These are phyloP conservation scores for Ophiostoma fasciatum DNA, from an alignment of 2,329 filamentous ascomycete species.

Conservation along the genomic window DNA sequence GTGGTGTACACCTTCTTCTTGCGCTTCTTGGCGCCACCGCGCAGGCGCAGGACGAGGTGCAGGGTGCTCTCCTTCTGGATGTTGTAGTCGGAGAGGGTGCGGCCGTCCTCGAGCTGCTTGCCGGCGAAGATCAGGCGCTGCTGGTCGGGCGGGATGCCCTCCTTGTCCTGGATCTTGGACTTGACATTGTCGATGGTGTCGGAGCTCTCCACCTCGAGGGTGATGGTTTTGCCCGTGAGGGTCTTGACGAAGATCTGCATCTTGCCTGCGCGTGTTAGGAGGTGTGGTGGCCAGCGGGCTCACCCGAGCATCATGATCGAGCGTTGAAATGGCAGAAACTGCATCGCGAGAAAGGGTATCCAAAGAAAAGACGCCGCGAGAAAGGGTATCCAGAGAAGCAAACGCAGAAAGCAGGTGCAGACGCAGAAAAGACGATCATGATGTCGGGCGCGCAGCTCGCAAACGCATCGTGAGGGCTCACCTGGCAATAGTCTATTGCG, in stretches of 20 bases:
- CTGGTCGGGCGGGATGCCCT: slow-evolving; percentile 97
- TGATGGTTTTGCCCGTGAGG: slow-evolving; percentile 99
- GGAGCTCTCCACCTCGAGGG: slow-evolving; percentile 99
- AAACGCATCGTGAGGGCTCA: slow-evolving; percentile 12
- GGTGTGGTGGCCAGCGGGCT: too few relatives aligned
- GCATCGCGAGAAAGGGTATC: too few relatives aligned
- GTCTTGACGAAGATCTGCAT: slow-evolving; percentile 70
- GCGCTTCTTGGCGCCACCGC: slow-evolving; percentile 98
- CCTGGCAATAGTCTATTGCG: slow-evolving; percentile 16
- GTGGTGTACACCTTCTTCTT: slow-evolving; percentile 99
- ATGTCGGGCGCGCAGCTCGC: slow-evolving; percentile 2
- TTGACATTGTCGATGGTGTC: slow-evolving; percentile 99
- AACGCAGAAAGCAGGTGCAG: slow-evolving; percentile 12
- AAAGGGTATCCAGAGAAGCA: slow-evolving; percentile 11
- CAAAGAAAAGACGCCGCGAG: not conserved
- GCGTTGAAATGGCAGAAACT: not conserved
- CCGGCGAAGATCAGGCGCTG: slow-evolving; percentile 99
- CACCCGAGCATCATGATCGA: slow-evolving; percentile 1
- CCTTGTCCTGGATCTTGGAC: slow-evolving; percentile 98
- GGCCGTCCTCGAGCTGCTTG: slow-evolving; percentile 99
- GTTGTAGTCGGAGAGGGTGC: slow-evolving; percentile 99
- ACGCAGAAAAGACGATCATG: slow-evolving; percentile 4
- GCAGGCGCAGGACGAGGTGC: slow-evolving; percentile 92
- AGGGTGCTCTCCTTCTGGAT: slow-evolving; percentile 99
- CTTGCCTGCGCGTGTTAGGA: slow-evolving; percentile 44